phyloP scores from a whole-genome alignment of 202 grass and related monocot species.

The Schoenoplectus tabernaemontani region DNA sequence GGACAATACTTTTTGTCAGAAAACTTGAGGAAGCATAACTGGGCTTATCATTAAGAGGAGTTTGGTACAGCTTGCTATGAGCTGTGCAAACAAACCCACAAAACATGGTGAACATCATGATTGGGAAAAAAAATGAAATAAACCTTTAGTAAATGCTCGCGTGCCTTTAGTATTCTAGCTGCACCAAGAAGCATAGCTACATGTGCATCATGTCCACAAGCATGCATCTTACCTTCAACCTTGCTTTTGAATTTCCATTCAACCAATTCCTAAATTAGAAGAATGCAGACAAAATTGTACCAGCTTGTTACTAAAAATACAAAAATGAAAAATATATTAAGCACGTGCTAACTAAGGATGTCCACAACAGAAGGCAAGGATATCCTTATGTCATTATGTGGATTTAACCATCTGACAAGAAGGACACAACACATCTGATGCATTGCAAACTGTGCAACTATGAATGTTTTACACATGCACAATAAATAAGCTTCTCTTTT shows the following conservation, averaged over 20 bases:
- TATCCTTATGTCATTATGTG: not conserved
- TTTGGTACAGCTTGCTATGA: not conserved
- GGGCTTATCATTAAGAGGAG: not conserved
- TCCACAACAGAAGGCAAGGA: not conserved
- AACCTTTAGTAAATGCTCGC: conserved; percentile 67
- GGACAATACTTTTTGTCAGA: too few relatives aligned
- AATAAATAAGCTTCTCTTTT: not conserved
- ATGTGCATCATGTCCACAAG: conserved; percentile 95
- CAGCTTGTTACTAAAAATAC: not conserved
- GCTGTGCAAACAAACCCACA: not conserved
- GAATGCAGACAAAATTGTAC: not conserved
- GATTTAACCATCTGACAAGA: not conserved
- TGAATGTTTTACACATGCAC: conserved; percentile 6
- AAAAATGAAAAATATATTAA: conserved; percentile 12
- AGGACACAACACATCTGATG: not conserved
- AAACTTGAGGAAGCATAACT: too few relatives aligned
- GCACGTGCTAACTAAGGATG: conserved; percentile 16
- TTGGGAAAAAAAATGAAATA: not conserved
- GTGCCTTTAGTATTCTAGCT: conserved; percentile 66
- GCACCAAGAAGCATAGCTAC: conserved; percentile 97
- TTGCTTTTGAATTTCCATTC: conserved; percentile 91
- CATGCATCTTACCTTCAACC: conserved; percentile 86
- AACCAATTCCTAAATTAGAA: conserved; percentile 52
- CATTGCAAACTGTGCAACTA: conserved; percentile 5
- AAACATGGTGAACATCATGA: not conserved